These are phyloP conservation scores for Drechslerella stenobrocha DNA, from an alignment of 2,329 filamentous ascomycete species.

Conservation along the genomic window DNA sequence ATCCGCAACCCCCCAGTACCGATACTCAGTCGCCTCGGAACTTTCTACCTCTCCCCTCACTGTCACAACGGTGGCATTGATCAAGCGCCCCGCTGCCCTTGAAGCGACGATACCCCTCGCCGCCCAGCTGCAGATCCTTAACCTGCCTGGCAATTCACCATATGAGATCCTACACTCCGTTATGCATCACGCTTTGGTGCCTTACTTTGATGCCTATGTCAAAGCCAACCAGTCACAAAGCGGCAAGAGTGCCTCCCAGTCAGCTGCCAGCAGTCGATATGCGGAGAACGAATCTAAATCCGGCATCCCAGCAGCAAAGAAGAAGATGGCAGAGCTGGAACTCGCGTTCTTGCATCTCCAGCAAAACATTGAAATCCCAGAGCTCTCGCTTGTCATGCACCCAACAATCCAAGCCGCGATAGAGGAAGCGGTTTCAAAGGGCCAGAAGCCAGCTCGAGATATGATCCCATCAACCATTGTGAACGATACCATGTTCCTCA, in stretches of 20 bases:
- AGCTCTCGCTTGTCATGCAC: constrained; percentile 83
- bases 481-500: constrained; percentile 87
- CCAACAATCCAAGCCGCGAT: constrained; percentile 83
- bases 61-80: constrained; percentile 79
- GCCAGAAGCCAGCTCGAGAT: constrained; percentile 73
- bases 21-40: constrained; percentile 79
- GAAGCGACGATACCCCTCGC: constrained; percentile 79
- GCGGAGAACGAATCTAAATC: constrained; percentile 45
- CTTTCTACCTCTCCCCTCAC: constrained; percentile 79
- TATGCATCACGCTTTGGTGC: constrained; percentile 85
- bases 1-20: constrained; percentile 59
- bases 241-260: constrained; percentile 53
- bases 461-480: constrained; percentile 75
- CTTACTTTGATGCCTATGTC: constrained; percentile 96
- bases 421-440: constrained; percentile 71
- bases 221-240: constrained; percentile 70
- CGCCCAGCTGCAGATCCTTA: constrained; percentile 88
- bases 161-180: constrained; percentile 92
- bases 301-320: constrained; percentile 94
- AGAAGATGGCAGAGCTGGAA: constrained; percentile 92
- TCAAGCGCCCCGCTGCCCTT: constrained; percentile 87
- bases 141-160: constrained; percentile 81
- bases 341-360: constrained; percentile 87
- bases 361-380: constrained; percentile 97
- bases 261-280: constrained; percentile 68